Base-by-base conservation (phyloP, 768 basidiomycete species). In the Termitomyces sp. region DNA sequence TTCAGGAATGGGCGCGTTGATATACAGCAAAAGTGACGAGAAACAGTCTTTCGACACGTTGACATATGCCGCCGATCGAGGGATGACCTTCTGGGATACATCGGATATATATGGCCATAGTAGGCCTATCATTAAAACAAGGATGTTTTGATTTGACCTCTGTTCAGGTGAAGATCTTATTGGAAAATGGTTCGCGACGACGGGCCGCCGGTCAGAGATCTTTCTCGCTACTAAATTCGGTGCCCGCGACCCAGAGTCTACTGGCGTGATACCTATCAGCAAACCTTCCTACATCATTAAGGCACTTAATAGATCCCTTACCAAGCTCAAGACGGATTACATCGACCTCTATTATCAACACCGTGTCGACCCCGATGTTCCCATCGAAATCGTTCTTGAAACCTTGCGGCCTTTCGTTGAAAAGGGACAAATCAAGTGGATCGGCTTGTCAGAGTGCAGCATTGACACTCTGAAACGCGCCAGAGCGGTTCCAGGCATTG, bases 371-470 rank as follows among this genome's bases (percentile, higher is more conserved):
- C 61, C 65, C 5, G 65, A 62, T 0, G 70, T 72, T 1, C 79
- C 79, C 2, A 82, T 82, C 19, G 81, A 82, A 66, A 75, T 75
- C 51, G 30, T 63, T 53, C 27, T 57, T 23, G 45, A 28, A 14
- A 39, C 56, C 49, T 9, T 52, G 16, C 10, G 25, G 0, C 55
- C 43, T 3, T 55, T 52, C 37, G 49, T 64, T 0, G 52, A 59
- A 12, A 61, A 41, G 0, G 62, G 62, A 9, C 43, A 56, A 35
- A 54, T 80, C 43, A 76, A 75, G 53, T 77, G 80, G 60, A 68
- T 83, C 21, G 81, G 81, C 5, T 66, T 83, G 8, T 83, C 78
- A 7, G 82, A 83, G 59, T 71, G 70, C 55, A 76, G 72, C 10
- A 73, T 73, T 6, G 59, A 58, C 0, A 75, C 76, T 10, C 65